These are phyloP conservation scores for Pseudoneurospora amorphoporcata DNA, from an alignment of 495 filamentous ascomycete species.

Conservation along the genomic window DNA sequence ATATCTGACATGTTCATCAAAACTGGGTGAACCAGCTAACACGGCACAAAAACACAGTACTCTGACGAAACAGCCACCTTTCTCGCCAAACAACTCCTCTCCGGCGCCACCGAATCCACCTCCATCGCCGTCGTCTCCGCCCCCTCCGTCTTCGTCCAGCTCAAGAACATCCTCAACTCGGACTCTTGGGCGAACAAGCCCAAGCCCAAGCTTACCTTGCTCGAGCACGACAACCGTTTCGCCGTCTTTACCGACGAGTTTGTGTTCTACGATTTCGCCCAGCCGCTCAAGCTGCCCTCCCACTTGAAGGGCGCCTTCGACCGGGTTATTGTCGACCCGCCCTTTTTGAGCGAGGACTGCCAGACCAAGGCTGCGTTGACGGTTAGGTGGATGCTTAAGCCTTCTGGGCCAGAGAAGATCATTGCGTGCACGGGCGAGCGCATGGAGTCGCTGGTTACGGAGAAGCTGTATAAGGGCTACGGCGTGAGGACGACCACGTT, in stretches of 20 bases:
- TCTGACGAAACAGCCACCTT: slow-evolving; percentile 53
- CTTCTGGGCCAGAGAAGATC: slow-evolving; percentile 19
- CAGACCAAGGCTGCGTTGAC: slow-evolving; percentile 75
- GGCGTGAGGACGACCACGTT: slow-evolving; percentile 47
- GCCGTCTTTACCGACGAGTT: slow-evolving; percentile 55
- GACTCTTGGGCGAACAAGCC: slow-evolving; percentile 18
- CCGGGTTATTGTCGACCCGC: slow-evolving; percentile 63
- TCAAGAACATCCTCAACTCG: slow-evolving; percentile 52
- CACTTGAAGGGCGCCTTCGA: slow-evolving; percentile 54
- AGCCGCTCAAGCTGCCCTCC: slow-evolving; percentile 51
- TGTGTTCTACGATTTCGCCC: slow-evolving; percentile 58
- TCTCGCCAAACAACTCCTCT: slow-evolving; percentile 52
- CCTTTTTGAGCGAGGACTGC: slow-evolving; percentile 69
- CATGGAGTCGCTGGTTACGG: slow-evolving; percentile 42
- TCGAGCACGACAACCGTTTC: slow-evolving; percentile 67
- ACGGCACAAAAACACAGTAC: slow-evolving; percentile 40
- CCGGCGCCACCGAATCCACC: slow-evolving; percentile 40
- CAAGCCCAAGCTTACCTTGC: slow-evolving; percentile 46
- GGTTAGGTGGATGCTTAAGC: slow-evolving; percentile 53
- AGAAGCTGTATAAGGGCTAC: slow-evolving; percentile 38
- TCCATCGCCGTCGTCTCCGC: slow-evolving; percentile 59
- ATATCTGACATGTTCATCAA: too few relatives aligned
- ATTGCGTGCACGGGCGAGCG: slow-evolving; percentile 67
- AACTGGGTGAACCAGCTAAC: not conserved
- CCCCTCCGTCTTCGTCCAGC: slow-evolving; percentile 63